phyloP scores from a whole-genome alignment of 2,329 filamentous ascomycete genomes.

The Verticillium tricorpus region DNA sequence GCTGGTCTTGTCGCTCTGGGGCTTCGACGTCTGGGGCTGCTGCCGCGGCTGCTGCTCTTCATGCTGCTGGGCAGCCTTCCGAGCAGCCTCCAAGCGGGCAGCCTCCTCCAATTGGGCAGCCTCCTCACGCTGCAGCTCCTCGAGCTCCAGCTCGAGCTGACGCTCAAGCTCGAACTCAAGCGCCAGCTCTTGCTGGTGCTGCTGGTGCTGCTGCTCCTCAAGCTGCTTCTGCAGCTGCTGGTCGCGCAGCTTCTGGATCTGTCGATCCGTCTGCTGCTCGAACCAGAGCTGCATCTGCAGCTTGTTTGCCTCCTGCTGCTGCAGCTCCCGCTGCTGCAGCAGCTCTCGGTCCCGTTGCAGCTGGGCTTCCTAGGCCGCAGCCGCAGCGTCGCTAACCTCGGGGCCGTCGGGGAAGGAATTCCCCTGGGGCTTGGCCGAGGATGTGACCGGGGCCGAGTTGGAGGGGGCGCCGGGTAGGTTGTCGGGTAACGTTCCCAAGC shows the following conservation, averaged over 20 bases:
- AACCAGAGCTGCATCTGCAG: background rate
- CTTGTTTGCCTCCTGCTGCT: background rate
- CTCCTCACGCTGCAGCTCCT: background rate
- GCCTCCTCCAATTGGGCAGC: background rate
- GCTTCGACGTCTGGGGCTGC: background rate
- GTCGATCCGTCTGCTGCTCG: constrained; percentile 21
- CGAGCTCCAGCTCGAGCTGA: too few relatives aligned
- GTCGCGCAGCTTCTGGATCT: constrained; percentile 19
- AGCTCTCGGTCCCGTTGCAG: background rate
- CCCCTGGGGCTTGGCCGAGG: background rate
- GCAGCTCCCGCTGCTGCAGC: background rate
- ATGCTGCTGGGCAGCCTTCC: background rate
- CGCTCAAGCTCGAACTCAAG: too few relatives aligned
- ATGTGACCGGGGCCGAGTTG: background rate
- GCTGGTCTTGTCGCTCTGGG: background rate
- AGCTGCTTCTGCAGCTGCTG: constrained; percentile 15
- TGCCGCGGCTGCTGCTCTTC: background rate
- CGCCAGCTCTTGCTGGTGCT: background rate
- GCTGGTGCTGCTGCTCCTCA: too few relatives aligned
- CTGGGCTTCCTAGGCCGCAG: background rate
- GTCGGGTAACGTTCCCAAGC: background rate
- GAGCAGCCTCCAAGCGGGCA: background rate
- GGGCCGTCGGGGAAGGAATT: background rate
- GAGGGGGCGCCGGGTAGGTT: background rate
- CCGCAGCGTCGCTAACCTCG: background rate